Evolutionary conservation across 208 protist genomes (phyloP), one percentile per base, ranked within the genome.

Genomic region (Tritrichomonas foetus): DNA sequence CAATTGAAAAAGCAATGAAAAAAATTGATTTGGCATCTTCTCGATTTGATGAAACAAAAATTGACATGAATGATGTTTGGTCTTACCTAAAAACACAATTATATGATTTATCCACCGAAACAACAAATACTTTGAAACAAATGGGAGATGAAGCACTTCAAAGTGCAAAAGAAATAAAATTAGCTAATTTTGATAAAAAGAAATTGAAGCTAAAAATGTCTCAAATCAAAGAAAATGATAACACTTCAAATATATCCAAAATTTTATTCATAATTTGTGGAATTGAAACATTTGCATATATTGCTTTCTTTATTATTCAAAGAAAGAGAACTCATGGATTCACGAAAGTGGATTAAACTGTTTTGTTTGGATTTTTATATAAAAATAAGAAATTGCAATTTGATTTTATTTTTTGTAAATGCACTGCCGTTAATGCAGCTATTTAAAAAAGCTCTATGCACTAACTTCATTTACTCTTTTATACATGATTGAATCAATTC

Each of bases 341-440:
- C 27, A 89, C 53, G n/a, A 89, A 89, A 39, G 25, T n/a, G 8
- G 78, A 89, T 53, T 84, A 84, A 84, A 53, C 3, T 78, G 69
- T n/a, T n/a, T n/a, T n/a, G n/a, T n/a, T n/a, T n/a, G n/a, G n/a
- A n/a, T n/a, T n/a, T n/a, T n/a, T n/a, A n/a, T n/a, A n/a, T n/a
- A n/a, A n/a, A n/a, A n/a, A n/a, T n/a, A n/a, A n/a, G n/a, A n/a
- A n/a, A n/a, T n/a, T n/a, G n/a, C n/a, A n/a, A n/a, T n/a, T n/a
- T n/a, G n/a, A n/a, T n/a, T n/a, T n/a, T n/a, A n/a, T n/a, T n/a
- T n/a, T n/a, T n/a, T n/a, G n/a, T n/a, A n/a, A n/a, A n/a, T n/a
- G n/a, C n/a, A n/a, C n/a, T n/a, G n/a, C n/a, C n/a, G n/a, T n/a
- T n/a, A n/a, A n/a, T n/a, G n/a, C n/a, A n/a, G n/a, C n/a, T n/a